phyloP scores from a whole-genome alignment of 495 filamentous ascomycete genomes.

The Aspergillus carlsbadensis region DNA sequence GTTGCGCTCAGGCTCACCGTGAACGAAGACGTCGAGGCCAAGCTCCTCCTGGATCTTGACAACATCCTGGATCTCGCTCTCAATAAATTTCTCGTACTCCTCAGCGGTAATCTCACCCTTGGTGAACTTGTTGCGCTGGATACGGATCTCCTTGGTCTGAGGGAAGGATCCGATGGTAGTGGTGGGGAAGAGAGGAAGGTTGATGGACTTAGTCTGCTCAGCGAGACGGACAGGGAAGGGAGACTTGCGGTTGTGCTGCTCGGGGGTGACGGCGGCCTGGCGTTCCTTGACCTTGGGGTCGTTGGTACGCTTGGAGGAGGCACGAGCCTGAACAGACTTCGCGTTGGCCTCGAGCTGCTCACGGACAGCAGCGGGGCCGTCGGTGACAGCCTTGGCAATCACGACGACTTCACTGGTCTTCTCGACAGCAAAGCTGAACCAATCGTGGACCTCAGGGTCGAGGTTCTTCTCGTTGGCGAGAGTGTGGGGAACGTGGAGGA shows the following conservation, averaged over 20 bases:
- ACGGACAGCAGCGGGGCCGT: slow-evolving; percentile 81
- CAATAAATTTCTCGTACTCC: slow-evolving; percentile 97
- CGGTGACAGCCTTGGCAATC: slow-evolving; percentile 93
- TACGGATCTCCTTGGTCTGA: slow-evolving; percentile 96
- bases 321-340: slow-evolving; percentile 82
- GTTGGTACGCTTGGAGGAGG: slow-evolving; percentile 91
- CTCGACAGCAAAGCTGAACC: slow-evolving; percentile 98
- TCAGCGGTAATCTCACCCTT: slow-evolving; percentile 91
- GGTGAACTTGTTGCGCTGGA: slow-evolving; percentile 94
- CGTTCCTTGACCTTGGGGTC: slow-evolving; percentile 94
- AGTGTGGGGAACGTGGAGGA: slow-evolving; percentile 97
- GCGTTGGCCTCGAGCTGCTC: slow-evolving; percentile 91
- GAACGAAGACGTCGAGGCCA: slow-evolving; percentile 91
- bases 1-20: slow-evolving; percentile 98
- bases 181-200: slow-evolving; percentile 94
- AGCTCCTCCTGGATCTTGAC: slow-evolving; percentile 98
- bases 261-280: slow-evolving; percentile 77
- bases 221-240: slow-evolving; percentile 78
- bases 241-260: slow-evolving; percentile 89
- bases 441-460: slow-evolving; percentile 84
- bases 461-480: slow-evolving; percentile 97
- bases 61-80: slow-evolving; percentile 92
- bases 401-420: slow-evolving; percentile 88
- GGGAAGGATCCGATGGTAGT: slow-evolving; percentile 99
- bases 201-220: slow-evolving; percentile 81